These are phyloP conservation scores for Phytophthora podocarpi DNA, from an alignment of 352 stramenopile genomes.

Conservation along the genomic window DNA sequence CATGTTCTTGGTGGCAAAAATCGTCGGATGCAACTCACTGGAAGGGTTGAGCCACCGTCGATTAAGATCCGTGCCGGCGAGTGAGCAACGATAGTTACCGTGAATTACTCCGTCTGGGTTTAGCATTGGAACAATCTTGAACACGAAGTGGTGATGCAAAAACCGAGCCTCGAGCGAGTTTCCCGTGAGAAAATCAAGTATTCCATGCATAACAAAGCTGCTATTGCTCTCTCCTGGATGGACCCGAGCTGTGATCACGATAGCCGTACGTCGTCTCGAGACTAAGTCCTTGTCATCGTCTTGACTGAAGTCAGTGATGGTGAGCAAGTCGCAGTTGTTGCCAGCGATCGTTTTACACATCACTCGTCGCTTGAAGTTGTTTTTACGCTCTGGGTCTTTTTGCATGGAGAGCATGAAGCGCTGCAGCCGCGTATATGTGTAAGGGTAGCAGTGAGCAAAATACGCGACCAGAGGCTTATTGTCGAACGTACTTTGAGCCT, in stretches of 20 bases:
- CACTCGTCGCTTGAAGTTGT: conserved; percentile 58
- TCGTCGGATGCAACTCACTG: conserved; percentile 70
- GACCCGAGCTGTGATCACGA: conserved; percentile 86
- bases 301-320: conserved; percentile 82
- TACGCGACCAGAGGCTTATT: conserved; percentile 49
- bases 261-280: conserved; percentile 42
- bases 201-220: conserved; percentile 90
- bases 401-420: conserved; percentile 56
- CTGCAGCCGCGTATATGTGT: conserved; percentile 85
- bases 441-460: conserved; percentile 87
- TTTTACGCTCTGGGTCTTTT: conserved; percentile 51
- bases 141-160: conserved; percentile 86
- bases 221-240: conserved; percentile 91
- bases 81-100: conserved; percentile 90
- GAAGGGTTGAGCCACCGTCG: conserved; percentile 69
- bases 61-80: conserved; percentile 90
- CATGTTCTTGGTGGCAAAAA: conserved; percentile 78
- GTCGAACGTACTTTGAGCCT: not conserved
- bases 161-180: conserved; percentile 66
- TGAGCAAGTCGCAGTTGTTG: conserved; percentile 89
- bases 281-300: conserved; percentile 45
- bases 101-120: conserved; percentile 93
- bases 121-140: conserved; percentile 94
- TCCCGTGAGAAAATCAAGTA: conserved; percentile 88
- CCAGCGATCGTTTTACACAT: conserved; percentile 85